phyloP scores from a whole-genome alignment of 2,329 filamentous ascomycete species.

The Colletotrichum gigasporum region DNA sequence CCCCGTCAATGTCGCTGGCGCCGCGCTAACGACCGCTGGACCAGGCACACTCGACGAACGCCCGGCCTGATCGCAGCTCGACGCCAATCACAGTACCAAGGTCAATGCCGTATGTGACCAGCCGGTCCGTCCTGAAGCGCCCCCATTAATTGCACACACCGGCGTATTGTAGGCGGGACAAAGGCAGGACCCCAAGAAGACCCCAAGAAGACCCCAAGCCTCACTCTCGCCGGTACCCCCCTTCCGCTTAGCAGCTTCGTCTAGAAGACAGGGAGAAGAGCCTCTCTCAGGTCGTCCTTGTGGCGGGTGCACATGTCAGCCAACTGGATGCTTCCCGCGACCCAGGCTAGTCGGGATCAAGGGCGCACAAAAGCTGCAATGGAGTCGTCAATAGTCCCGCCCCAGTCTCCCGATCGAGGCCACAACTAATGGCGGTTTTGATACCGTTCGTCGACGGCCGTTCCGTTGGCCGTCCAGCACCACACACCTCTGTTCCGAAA shows the following conservation, averaged over 20 bases:
- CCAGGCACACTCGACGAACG: conserved; percentile 21
- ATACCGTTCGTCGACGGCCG: conserved; percentile 4
- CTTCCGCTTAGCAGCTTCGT: no score
- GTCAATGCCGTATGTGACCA: no score
- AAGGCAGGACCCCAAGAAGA: conserved; percentile 2
- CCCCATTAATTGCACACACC: background rate
- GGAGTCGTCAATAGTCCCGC: background rate
- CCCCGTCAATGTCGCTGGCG: background rate
- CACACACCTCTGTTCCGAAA: background rate
- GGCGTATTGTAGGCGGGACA: background rate
- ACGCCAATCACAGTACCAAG: background rate
- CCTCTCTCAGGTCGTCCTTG: background rate
- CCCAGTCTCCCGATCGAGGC: conserved; percentile 13
- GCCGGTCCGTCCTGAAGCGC: no score
- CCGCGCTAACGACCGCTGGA: background rate
- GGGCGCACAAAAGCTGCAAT: conserved; percentile 10
- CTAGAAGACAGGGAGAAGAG: background rate
- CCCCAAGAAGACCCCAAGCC: background rate
- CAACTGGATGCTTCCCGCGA: conserved; percentile 20
- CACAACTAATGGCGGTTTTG: background rate
- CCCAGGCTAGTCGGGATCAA: conserved; percentile 22
- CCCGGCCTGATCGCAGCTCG: conserved; percentile 24
- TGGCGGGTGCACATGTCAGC: conserved; percentile 5
- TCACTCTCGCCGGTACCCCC: no score
- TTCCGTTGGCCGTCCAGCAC: background rate